Conservation (phyloP, 2,329 filamentous ascomycete species). For the Ceratocystis alfenasii region DNA sequence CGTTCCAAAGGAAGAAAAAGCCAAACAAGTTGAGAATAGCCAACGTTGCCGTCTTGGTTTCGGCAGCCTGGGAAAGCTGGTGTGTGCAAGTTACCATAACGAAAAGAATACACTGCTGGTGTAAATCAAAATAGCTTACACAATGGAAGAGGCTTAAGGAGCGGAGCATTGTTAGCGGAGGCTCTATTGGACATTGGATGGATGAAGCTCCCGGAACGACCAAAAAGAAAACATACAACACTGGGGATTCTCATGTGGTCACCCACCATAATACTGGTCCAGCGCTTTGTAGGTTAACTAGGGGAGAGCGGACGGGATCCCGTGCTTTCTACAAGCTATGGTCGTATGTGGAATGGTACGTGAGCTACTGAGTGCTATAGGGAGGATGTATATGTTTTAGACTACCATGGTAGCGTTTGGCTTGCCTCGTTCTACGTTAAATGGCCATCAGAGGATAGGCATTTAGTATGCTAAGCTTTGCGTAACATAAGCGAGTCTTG, state of each 20-base stretch:
- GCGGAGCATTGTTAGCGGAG: background rate
- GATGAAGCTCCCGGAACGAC: background rate
- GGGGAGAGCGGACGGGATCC: background rate
- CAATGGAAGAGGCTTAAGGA: no score
- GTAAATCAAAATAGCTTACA: no score
- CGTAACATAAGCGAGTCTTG: no score
- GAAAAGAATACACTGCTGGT: no score
- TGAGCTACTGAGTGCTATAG: background rate
- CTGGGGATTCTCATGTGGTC: background rate
- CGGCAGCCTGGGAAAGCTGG: background rate
- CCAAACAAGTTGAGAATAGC: background rate
- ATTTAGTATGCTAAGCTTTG: no score
- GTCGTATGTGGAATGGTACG: background rate
- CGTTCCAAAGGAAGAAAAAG: background rate
- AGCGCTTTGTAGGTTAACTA: background rate
- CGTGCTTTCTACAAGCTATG: background rate
- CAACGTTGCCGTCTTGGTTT: background rate
- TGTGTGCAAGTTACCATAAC: background rate
- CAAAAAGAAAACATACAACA: constrained; percentile 9
- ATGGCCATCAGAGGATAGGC: no score
- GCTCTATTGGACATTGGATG: no score
- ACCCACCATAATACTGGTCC: background rate
- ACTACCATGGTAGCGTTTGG: no score
- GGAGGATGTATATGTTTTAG: background rate
- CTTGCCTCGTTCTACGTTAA: no score